Evolutionary conservation across 306 rosid genomes (phyloP).

Genomic region (Senna siamea): DNA sequence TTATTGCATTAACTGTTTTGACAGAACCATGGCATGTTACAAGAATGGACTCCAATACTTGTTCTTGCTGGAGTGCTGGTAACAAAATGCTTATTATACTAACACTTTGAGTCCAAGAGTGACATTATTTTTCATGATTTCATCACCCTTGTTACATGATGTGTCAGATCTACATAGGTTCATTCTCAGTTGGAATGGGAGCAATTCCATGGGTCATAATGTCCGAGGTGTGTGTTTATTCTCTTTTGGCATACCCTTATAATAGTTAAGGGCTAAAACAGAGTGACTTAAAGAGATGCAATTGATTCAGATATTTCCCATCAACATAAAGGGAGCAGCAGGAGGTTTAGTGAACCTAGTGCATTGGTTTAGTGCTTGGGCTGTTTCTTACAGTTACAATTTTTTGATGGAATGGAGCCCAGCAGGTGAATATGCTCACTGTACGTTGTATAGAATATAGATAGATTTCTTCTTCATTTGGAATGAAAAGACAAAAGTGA

Average conservation of each 20-base stretch:
- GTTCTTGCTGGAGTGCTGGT: constrained; percentile 15
- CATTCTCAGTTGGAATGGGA: constrained; percentile 24
- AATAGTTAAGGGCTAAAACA: neutral
- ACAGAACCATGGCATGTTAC: neutral
- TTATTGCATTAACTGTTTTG: neutral
- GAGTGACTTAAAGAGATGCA: neutral
- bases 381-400: constrained; percentile 13
- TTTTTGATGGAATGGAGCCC: constrained; percentile 28
- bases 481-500: neutral
- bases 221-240: neutral
- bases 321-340: constrained; percentile 10
- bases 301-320: constrained; percentile 15
- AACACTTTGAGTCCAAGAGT: neutral
- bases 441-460: neutral
- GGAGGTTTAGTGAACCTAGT: constrained; percentile 14
- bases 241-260: neutral
- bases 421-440: neutral
- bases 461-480: neutral
- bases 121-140: neutral
- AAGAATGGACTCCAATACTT: neutral
- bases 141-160: neutral
- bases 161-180: neutral
- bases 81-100: neutral
- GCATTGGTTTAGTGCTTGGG: constrained; percentile 5
- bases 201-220: constrained; percentile 8